Evolutionary conservation across 192 early-diverging fungal genomes (phyloP), one percentile per base, ranked within the genome.

Genomic region (Backusella mclennaniae): DNA sequence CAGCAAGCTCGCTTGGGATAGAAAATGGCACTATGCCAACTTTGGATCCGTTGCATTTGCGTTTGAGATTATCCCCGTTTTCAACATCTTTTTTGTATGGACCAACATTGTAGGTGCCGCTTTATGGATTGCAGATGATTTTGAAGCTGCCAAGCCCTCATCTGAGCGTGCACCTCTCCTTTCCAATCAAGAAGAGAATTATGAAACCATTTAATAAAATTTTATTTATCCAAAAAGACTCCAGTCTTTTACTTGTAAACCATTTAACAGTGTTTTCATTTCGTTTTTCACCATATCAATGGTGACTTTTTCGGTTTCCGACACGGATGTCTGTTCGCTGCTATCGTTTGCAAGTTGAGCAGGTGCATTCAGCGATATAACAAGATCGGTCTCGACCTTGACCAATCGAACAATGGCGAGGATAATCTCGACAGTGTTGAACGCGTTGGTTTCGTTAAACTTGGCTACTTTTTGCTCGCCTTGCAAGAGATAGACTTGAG

Each of bases 351-450:
- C 87, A 41, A 95, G 80, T 5, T 80, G 75, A 1, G 90, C 68
- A 1, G 95, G 94, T 0, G 87, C 86, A 77, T 97, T 96, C 63
- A 89, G 83, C 0, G 95, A 89, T 4, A 97, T 84, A 6, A 96
- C 85, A 12, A 97, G 76, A 69, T 97, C 96, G 0, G 95, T 93
- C 5, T 78, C 52, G 14, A 92, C 89, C 1, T 86, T 76, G 0
- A 91, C 89, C 44, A 97, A 56, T 19, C 95, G 88, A 23, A 96
- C 52, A 14, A 95, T 83, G 9, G 92, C 90, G 82, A 98, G 81
- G 21, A 90, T 83, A 35, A 97, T 83, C 41, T 85, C 77, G 0
- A 96, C 87, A 0, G 77, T 21, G 81, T 95, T 95, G 4, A 80
- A 77, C 0, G 89, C 91, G 6, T 83, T 71, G 1, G 42, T 53